Conservation (phyloP, 495 filamentous ascomycete species). For the Penicillium malachiteum region DNA sequence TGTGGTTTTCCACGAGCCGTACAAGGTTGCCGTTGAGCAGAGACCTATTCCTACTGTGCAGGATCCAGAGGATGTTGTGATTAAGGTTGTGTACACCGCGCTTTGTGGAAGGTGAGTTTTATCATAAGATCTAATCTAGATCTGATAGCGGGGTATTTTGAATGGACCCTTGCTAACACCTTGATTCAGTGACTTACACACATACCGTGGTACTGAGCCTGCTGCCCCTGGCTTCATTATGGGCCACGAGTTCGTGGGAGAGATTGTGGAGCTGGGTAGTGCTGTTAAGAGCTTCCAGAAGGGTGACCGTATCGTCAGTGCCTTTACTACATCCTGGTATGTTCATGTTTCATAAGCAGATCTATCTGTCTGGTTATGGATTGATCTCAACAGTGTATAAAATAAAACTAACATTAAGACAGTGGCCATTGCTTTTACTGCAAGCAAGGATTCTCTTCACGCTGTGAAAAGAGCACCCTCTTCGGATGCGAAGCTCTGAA, state of each 20-base stretch:
- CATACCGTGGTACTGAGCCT: slow-evolving; percentile 79
- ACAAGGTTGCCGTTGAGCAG: slow-evolving; percentile 49
- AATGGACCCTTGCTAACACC: background rate
- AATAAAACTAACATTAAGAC: slow-evolving; percentile 10
- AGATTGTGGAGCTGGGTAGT: slow-evolving; percentile 64
- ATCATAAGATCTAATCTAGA: background rate
- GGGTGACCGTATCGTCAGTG: slow-evolving; percentile 77
- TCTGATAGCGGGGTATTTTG: background rate
- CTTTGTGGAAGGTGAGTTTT: slow-evolving; percentile 81
- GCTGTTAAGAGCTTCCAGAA: slow-evolving; percentile 66
- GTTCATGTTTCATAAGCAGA: slow-evolving; percentile 20
- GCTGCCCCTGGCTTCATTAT: slow-evolving; percentile 65
- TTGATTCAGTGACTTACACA: slow-evolving; percentile 74
- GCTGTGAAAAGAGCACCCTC: slow-evolving; percentile 71
- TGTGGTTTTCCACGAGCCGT: slow-evolving; percentile 50
- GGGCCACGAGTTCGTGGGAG: slow-evolving; percentile 76
- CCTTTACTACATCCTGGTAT: slow-evolving; percentile 87
- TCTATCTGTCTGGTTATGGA: no score
- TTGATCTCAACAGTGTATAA: background rate
- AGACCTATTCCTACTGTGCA: slow-evolving; percentile 58
- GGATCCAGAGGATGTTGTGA: slow-evolving; percentile 72
- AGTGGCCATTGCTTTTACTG: slow-evolving; percentile 92
- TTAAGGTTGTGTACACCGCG: slow-evolving; percentile 82
- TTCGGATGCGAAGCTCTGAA: slow-evolving; percentile 76
- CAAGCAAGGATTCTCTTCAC: slow-evolving; percentile 73